phyloP scores from a whole-genome alignment of 225 moss, liverwort and hornwort species.

The Pleurozium schreberi region DNA sequence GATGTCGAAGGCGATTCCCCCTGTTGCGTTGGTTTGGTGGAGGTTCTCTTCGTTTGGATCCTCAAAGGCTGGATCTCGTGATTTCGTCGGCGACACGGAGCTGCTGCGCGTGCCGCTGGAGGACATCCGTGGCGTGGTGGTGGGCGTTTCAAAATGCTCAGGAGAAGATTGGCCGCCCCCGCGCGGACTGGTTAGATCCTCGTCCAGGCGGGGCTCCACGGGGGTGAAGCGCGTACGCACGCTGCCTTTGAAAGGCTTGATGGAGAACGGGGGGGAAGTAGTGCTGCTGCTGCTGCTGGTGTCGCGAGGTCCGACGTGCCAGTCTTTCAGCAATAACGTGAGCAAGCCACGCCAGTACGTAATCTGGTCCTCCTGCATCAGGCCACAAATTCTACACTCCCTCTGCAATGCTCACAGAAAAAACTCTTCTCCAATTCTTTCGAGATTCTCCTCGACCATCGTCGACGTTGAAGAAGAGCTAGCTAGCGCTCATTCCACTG shows the following conservation, averaged over 20 bases:
- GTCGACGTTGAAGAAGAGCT: neutral
- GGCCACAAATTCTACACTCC: neutral
- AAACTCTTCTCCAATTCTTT: neutral
- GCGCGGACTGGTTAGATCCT: constrained; percentile 15
- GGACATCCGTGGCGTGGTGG: constrained; percentile 19
- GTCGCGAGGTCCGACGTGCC: constrained; percentile 17
- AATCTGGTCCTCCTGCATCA: neutral
- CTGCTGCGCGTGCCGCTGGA: constrained; percentile 13
- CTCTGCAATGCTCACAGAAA: neutral
- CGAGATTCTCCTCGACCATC: neutral
- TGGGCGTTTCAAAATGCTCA: constrained; percentile 26
- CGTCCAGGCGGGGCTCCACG: constrained; percentile 19
- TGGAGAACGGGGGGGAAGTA: neutral
- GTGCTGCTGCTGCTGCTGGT: neutral
- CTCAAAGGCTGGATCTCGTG: neutral
- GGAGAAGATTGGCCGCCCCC: constrained; percentile 12
- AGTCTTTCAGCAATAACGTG: constrained; percentile 19
- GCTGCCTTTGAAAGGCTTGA: constrained; percentile 33
- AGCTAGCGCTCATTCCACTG: neutral
- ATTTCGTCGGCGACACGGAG: constrained; percentile 2
- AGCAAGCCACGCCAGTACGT: neutral
- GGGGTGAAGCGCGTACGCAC: constrained; percentile 36
- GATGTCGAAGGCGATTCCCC: constrained; percentile 22
- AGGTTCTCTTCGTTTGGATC: neutral
- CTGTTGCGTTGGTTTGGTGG: neutral